Conservation (phyloP, 352 stramenopile species). For the Phytopythium chamaehyphon region DNA sequence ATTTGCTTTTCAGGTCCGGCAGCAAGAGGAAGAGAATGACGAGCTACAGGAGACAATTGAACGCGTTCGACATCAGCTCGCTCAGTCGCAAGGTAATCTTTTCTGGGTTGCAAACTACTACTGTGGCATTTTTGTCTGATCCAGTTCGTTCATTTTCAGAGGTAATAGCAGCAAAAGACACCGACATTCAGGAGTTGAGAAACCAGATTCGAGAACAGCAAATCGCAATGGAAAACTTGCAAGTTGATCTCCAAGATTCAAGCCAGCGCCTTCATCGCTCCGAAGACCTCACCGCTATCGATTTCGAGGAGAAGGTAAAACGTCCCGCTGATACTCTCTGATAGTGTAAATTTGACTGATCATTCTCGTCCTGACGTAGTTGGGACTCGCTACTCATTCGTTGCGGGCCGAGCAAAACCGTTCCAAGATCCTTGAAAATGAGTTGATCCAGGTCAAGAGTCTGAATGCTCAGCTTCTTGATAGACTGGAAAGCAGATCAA, state of each 20-base stretch:
- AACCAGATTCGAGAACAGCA: constrained; percentile 65
- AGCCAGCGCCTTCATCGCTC: constrained; percentile 2
- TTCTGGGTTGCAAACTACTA: not conserved
- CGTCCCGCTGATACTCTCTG: not conserved
- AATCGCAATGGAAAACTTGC: constrained; percentile 49
- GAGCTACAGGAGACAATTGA: constrained; percentile 16
- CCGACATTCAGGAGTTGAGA: constrained; percentile 31
- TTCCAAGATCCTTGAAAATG: constrained; percentile 9
- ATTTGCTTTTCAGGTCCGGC: constrained; percentile 8
- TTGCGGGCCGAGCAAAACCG: constrained; percentile 12
- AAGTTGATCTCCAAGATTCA: constrained; percentile 28
- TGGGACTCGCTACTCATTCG: constrained; percentile 15
- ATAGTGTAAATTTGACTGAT: no score
- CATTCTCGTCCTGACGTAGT: constrained; percentile 8
- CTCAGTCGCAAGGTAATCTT: constrained; percentile 27
- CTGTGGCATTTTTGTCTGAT: constrained; percentile 6
- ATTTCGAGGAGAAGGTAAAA: constrained; percentile 34
- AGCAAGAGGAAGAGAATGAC: constrained; percentile 16
- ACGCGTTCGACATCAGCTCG: constrained; percentile 13
- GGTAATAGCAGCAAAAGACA: constrained; percentile 31
- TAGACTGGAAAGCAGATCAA: not conserved
- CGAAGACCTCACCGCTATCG: constrained; percentile 5
- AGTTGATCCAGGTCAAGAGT: constrained; percentile 1
- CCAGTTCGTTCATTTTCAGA: constrained; percentile 13
- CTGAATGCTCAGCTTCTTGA: not conserved